Conservation (phyloP, 1,284 basidiomycete genomes). For the Thecaphora thlaspeos region DNA sequence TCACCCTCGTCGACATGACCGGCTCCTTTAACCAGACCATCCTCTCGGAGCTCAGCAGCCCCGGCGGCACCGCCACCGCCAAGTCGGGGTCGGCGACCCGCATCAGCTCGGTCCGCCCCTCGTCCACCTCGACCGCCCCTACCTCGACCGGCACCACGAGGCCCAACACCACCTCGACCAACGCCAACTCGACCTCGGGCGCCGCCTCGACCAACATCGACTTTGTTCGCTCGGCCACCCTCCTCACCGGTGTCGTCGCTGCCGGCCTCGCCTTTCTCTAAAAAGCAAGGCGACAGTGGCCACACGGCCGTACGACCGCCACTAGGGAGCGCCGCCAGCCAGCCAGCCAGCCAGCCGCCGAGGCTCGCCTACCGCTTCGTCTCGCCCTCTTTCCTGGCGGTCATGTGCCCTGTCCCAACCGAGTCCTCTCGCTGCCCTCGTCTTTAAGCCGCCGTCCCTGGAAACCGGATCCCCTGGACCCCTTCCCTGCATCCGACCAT, state of each 20-base stretch:
- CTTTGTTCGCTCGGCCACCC: conserved; percentile 13
- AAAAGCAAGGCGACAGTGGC: too few species aligned
- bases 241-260: conserved; percentile 27
- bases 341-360: too few species aligned
- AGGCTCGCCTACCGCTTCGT: too few species aligned
- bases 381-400: too few species aligned
- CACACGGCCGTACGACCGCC: too few species aligned
- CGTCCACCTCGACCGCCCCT: conserved; percentile 1
- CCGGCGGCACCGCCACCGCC: conserved; percentile 15
- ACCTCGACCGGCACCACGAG: conserved; percentile 14
- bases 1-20: conserved; percentile 36
- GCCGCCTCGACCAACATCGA: not conserved
- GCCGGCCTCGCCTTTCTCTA: conserved; percentile 30
- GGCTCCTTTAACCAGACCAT: conserved; percentile 48
- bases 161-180: conserved; percentile 67
- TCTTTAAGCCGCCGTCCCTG: too few species aligned
- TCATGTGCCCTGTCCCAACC: too few species aligned
- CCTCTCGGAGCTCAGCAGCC: conserved; percentile 12
- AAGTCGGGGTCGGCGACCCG: conserved; percentile 6
- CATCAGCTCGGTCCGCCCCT: conserved; percentile 3
- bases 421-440: too few species aligned
- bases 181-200: conserved; percentile 72
- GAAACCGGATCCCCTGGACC: too few species aligned
- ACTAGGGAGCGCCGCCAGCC: too few species aligned
- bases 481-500: too few species aligned